These are phyloP conservation scores for Colletotrichum higginsianum DNA, from an alignment of 2,329 filamentous ascomycete genomes.

Conservation along the genomic window DNA sequence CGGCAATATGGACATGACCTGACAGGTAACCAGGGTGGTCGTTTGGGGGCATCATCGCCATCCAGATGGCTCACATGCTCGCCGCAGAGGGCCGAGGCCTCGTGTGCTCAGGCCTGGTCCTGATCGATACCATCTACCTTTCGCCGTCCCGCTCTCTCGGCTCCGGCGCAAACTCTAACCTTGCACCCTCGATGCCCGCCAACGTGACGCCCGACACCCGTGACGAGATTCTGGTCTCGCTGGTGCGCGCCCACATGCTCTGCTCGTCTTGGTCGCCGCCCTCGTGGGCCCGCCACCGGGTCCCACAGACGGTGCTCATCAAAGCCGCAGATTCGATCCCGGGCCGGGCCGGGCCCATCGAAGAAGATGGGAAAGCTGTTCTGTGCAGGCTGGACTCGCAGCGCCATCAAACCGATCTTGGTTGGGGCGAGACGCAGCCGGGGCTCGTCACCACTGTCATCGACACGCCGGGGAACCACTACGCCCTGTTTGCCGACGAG, in stretches of 20 bases:
- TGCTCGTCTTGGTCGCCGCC: not conserved
- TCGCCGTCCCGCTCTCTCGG: not conserved
- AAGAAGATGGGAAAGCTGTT: not conserved
- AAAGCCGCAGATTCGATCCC: not conserved
- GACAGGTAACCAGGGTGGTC: constrained; percentile 15
- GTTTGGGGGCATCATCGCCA: constrained; percentile 14
- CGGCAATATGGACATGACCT: not conserved
- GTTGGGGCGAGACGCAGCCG: constrained; percentile 1
- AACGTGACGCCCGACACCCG: constrained; percentile 2
- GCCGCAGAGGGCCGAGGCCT: constrained; percentile 2
- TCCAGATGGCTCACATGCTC: constrained; percentile 20
- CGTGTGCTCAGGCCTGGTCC: not conserved
- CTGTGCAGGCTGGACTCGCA: constrained; percentile 4
- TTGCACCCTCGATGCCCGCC: not conserved
- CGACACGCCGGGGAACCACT: constrained; percentile 12
- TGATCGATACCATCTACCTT: constrained; percentile 7
- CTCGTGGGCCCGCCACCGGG: not conserved
- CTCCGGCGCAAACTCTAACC: constrained; percentile 14
- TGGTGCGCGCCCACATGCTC: not conserved
- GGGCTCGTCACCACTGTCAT: not conserved
- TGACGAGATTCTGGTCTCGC: not conserved
- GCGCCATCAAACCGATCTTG: not conserved
- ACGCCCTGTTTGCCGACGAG: constrained; percentile 8
- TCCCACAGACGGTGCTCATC: not conserved
- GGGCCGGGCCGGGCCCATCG: not conserved